These are phyloP conservation scores for Yueomyces sp. DNA, from an alignment of 805 yeast species.

Conservation along the genomic window DNA sequence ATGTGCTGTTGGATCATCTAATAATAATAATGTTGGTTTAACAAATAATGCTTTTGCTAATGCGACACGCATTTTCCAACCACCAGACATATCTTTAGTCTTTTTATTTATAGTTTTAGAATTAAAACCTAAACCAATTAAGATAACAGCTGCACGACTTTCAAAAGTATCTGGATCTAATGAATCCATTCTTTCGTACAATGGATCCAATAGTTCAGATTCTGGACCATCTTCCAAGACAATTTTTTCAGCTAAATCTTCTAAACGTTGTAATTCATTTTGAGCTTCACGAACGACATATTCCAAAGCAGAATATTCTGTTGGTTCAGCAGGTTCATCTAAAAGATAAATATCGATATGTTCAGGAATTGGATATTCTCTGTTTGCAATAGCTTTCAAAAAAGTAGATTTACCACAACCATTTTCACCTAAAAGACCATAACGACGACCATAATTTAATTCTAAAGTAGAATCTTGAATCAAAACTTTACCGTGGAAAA, in stretches of 20 bases:
- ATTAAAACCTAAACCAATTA: constrained; percentile 96
- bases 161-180: constrained; percentile 96
- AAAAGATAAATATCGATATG: constrained; percentile 81
- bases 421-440: constrained; percentile 94
- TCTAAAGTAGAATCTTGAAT: constrained; percentile 86
- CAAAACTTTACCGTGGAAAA: constrained; percentile 95
- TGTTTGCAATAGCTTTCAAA: constrained; percentile 82
- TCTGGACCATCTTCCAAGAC: constrained; percentile 92
- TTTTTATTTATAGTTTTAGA: constrained; percentile 73
- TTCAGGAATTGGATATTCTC: constrained; percentile 93
- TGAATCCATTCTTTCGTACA: constrained; percentile 90
- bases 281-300: constrained; percentile 97
- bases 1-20: constrained; percentile 99
- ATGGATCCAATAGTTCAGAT: constrained; percentile 65
- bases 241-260: constrained; percentile 79
- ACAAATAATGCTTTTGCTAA: constrained; percentile 95
- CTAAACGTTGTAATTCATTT: constrained; percentile 77
- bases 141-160: constrained; percentile 87
- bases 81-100: constrained; percentile 99
- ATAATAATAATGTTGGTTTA: constrained; percentile 84
- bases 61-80: constrained; percentile 99
- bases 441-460: constrained; percentile 93
- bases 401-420: constrained; percentile 99
- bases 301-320: constrained; percentile 84
- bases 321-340: constrained; percentile 96